A percentile compares a stretch with the other conserved stretches of the same genome.
These are phyloP conservation scores for Cryptococcus hybrid DNA, from an alignment of 1,284 basidiomycete species.

Conservation along the genomic window DNA sequence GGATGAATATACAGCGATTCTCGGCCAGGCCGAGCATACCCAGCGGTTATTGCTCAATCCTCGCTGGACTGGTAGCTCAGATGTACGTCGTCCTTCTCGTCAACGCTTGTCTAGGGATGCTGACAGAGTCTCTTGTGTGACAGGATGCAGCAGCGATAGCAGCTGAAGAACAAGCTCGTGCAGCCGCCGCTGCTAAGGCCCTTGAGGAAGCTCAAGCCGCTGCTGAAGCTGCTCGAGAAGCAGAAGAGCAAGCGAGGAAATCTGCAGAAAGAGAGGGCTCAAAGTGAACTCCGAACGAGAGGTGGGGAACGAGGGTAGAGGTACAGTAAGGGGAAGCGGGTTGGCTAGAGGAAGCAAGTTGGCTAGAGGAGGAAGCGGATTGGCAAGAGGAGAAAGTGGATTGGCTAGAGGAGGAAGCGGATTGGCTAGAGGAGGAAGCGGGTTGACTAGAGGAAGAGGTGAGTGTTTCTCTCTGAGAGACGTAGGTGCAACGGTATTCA, in stretches of 20 bases:
- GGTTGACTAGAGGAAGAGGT: no score
- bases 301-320: no score
- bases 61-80: conserved; percentile 42
- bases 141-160: conserved; percentile 33
- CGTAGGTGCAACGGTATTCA: no score
- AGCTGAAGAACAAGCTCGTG: conserved; percentile 22
- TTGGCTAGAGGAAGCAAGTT: no score
- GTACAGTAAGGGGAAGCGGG: no score
- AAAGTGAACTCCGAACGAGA: no score
- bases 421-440: no score
- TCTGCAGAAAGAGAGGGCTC: neutral
- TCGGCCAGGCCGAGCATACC: conserved; percentile 48
- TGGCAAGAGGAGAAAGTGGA: no score
- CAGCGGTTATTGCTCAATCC: conserved; percentile 39
- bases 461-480: no score
- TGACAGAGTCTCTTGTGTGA: neutral
- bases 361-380: no score
- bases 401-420: no score
- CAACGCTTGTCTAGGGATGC: neutral
- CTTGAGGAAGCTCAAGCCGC: conserved; percentile 14
- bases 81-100: conserved; percentile 29
- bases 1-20: conserved; percentile 43
- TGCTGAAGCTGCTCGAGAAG: conserved; percentile 17
- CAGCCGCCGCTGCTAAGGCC: conserved; percentile 14
- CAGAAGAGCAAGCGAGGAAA: conserved; percentile 18